Evolutionary conservation across 164 flowering plant genomes (phyloP).

Genomic region (Euptelea pleiosperma): DNA sequence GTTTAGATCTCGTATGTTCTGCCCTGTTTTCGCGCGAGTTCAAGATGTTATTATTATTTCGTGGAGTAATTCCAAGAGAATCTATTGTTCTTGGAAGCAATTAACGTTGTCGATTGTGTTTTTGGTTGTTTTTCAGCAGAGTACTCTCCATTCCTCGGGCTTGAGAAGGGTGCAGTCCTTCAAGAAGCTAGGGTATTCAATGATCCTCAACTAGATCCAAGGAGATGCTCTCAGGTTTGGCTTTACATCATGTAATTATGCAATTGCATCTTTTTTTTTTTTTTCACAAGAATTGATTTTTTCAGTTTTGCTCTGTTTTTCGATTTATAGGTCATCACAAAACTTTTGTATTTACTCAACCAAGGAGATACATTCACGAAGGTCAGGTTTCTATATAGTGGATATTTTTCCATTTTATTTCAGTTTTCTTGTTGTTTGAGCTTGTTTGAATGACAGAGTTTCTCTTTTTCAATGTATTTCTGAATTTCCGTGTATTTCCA

Average conservation of each 20-base stretch:
- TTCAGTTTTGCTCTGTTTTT: not conserved
- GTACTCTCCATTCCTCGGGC: constrained; percentile 87
- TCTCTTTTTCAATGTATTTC: not conserved
- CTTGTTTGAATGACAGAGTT: too few species aligned
- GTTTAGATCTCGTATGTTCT: not conserved
- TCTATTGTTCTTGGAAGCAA: not conserved
- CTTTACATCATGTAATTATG: not conserved
- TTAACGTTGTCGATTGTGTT: not conserved
- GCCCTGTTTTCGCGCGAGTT: not conserved
- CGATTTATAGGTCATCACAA: constrained; percentile 76
- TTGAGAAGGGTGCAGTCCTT: constrained; percentile 96
- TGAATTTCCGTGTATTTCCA: not conserved
- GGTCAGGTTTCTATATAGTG: constrained; percentile 33
- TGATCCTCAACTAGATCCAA: constrained; percentile 92
- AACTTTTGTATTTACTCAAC: constrained; percentile 84
- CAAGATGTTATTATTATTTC: not conserved
- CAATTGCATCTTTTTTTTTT: not conserved
- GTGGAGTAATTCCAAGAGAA: not conserved
- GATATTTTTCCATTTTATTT: not conserved
- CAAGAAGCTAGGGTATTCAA: constrained; percentile 98
- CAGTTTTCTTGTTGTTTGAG: not conserved
- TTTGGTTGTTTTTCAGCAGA: constrained; percentile 50
- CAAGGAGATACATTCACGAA: constrained; percentile 94
- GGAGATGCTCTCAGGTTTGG: constrained; percentile 89
- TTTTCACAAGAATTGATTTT: not conserved